phyloP scores from a whole-genome alignment of 345 rosid species.

The Eucalyptus urophylla region DNA sequence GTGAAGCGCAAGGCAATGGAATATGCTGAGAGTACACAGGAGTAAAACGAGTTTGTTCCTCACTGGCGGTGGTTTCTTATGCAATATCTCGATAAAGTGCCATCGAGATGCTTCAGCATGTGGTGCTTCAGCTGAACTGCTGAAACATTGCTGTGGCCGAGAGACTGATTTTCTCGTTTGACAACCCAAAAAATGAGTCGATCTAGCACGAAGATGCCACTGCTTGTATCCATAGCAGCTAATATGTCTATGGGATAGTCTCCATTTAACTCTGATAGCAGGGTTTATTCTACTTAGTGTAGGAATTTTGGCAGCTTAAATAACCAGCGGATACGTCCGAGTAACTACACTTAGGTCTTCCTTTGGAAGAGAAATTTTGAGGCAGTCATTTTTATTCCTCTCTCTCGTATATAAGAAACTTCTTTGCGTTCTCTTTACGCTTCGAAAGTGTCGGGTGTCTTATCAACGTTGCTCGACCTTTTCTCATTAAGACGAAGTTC shows the following conservation, averaged over 20 bases:
- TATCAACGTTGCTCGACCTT: background rate
- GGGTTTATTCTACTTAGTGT: background rate
- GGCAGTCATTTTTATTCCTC: background rate
- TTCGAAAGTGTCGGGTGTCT: background rate
- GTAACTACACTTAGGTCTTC: background rate
- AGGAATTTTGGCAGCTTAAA: background rate
- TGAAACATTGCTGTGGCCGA: background rate
- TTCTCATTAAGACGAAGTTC: background rate
- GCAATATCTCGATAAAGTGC: background rate
- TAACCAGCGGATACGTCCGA: background rate
- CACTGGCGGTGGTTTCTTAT: background rate
- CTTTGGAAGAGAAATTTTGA: background rate
- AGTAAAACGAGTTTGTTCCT: background rate
- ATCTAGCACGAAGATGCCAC: background rate
- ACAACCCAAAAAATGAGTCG: background rate
- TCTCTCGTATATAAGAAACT: background rate
- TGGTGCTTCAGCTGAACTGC: background rate
- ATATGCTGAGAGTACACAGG: slow-evolving; percentile 49
- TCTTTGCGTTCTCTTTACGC: background rate
- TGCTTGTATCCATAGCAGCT: background rate
- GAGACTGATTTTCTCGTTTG: background rate
- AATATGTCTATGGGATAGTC: background rate
- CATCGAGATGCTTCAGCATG: background rate
- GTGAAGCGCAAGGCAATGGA: slow-evolving; percentile 85
- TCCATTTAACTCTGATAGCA: background rate